phyloP scores from a whole-genome alignment of 129 eudicot species.

The Silybum marianum region DNA sequence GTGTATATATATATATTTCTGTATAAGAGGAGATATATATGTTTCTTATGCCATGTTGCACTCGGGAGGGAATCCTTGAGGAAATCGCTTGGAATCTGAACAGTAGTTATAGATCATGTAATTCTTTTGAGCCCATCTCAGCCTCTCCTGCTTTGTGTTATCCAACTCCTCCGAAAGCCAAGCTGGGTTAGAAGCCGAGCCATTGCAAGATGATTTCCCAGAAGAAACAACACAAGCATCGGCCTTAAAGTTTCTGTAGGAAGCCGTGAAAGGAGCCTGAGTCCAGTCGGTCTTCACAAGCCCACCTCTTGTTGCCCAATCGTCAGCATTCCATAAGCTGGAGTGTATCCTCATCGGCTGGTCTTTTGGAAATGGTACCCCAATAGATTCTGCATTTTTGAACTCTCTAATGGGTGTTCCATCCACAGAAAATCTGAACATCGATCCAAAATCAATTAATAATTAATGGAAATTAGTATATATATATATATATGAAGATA shows the following conservation, averaged over 20 bases:
- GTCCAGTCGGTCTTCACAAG: slow-evolving; percentile 67
- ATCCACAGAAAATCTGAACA: slow-evolving; percentile 60
- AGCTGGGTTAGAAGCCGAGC: slow-evolving; percentile 23
- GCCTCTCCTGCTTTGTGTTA: slow-evolving; percentile 38
- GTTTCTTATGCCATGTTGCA: slow-evolving; percentile 35
- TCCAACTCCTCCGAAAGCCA: slow-evolving; percentile 62
- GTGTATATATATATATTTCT: neutral
- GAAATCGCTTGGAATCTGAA: slow-evolving; percentile 51
- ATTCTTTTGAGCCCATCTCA: slow-evolving; percentile 60
- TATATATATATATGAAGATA: neutral
- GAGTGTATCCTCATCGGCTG: slow-evolving; percentile 70
- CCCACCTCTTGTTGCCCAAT: slow-evolving; percentile 80
- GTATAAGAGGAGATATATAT: neutral
- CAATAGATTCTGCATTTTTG: slow-evolving; percentile 56
- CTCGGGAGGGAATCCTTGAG: slow-evolving; percentile 51
- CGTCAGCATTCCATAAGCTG: slow-evolving; percentile 71
- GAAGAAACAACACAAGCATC: slow-evolving; percentile 55
- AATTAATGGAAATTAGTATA: neutral
- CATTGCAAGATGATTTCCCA: slow-evolving; percentile 49
- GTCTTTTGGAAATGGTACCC: slow-evolving; percentile 54
- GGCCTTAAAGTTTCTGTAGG: slow-evolving; percentile 55
- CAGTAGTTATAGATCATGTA: slow-evolving; percentile 71
- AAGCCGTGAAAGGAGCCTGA: slow-evolving; percentile 68
- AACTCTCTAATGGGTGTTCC: slow-evolving; percentile 69
- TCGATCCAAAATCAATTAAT: neutral